Evolutionary conservation across 2,329 filamentous ascomycete species (phyloP).

Genomic region (Zasmidium citrigriseum): DNA sequence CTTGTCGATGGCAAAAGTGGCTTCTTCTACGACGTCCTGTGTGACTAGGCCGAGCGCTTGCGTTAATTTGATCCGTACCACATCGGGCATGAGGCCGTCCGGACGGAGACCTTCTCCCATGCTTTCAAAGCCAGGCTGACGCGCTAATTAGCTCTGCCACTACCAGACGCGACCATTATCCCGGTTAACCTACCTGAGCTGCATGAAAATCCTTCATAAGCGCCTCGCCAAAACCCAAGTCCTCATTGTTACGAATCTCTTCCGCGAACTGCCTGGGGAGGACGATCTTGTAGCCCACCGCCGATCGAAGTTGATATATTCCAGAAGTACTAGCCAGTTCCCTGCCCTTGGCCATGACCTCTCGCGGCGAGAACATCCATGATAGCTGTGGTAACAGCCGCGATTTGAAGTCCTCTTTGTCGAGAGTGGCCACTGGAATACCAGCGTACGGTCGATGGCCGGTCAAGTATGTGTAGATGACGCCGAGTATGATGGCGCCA

Average conservation of each 20-base stretch:
- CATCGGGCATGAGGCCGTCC: constrained; percentile 3
- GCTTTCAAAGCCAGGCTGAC: constrained; percentile 6
- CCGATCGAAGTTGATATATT: constrained; percentile 1
- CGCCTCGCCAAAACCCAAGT: constrained; percentile 8
- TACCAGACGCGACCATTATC: too few species aligned
- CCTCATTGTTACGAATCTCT: constrained; percentile 20
- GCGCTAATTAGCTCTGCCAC: not conserved
- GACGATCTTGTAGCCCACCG: constrained; percentile 6
- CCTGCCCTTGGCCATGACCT: not conserved
- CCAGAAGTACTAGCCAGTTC: constrained; percentile 1
- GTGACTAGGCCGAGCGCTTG: constrained; percentile 27
- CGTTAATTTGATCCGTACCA: constrained; percentile 22
- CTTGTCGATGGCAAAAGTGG: not conserved
- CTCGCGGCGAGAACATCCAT: not conserved
- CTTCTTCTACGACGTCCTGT: constrained; percentile 25
- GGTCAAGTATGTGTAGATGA: constrained; percentile 8
- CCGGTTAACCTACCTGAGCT: too few species aligned
- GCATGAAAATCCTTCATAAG: too few species aligned
- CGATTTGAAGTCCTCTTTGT: not conserved
- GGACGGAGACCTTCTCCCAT: not conserved
- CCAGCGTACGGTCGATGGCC: constrained; percentile 7
- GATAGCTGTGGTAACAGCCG: not conserved
- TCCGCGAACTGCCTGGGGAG: constrained; percentile 2
- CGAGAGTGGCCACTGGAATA: not conserved
- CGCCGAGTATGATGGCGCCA: not conserved